Conservation (phyloP, 1,284 basidiomycete species). For the Ustilago shanxiensis region DNA sequence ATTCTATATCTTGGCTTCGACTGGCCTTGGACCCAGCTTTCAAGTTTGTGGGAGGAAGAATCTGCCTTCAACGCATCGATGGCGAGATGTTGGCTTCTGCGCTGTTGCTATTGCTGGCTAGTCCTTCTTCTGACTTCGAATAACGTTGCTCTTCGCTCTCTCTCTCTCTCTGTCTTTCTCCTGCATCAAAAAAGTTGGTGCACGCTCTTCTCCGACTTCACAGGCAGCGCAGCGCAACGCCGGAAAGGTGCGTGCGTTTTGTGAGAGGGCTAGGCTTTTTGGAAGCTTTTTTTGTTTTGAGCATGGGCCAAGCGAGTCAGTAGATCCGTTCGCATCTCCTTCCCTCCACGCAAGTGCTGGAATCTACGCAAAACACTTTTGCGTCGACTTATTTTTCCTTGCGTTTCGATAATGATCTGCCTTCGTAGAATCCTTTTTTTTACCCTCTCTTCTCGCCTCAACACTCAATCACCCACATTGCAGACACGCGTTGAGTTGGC, state of each 20-base stretch:
- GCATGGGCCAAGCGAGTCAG: constrained; percentile 24
- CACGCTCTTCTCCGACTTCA: neutral
- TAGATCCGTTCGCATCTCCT: neutral
- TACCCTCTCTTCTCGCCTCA: constrained; percentile 8
- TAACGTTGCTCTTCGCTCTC: neutral
- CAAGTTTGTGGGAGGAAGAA: neutral
- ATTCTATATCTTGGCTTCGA: constrained; percentile 24
- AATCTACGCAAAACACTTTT: neutral
- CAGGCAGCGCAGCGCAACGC: neutral
- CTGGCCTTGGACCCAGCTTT: neutral
- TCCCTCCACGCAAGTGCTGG: neutral
- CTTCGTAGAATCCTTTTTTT: constrained; percentile 7
- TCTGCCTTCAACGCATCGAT: constrained; percentile 4
- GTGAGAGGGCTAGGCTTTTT: neutral
- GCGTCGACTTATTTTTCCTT: constrained; percentile 25
- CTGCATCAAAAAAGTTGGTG: neutral
- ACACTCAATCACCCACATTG: constrained; percentile 4
- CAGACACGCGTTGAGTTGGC: constrained; percentile 4
- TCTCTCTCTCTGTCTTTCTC: neutral
- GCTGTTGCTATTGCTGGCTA: constrained; percentile 4
- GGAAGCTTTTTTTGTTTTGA: neutral
- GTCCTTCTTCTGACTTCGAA: neutral
- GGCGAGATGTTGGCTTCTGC: constrained; percentile 23
- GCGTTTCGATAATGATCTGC: constrained; percentile 32
- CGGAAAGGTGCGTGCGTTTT: constrained; percentile 24